Base-by-base conservation (phyloP, 2,329 filamentous ascomycete species). In the Colletotrichum navitas region DNA sequence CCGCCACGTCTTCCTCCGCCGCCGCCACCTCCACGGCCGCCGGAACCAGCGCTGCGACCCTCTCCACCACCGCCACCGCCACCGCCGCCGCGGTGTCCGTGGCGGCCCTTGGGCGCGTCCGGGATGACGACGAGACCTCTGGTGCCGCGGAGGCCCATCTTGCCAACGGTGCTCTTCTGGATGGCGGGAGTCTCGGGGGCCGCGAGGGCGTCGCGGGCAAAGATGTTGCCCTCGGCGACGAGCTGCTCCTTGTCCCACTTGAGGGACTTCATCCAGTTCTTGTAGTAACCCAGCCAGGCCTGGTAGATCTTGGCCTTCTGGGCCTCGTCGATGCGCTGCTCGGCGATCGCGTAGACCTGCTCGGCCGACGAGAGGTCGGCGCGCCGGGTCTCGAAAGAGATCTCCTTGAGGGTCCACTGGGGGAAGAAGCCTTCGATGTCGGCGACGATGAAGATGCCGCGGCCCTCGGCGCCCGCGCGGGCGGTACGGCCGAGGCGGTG, bases 401-500 rank as follows among this genome's bases (percentile, higher is more conserved):
- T 88, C 36, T 87, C 85, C 74, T 85, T 86, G 39, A 88, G 80
- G 4, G 86, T 84, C 76, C 81, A 86, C 47, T 81, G 80, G 0
- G 85, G 80, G 77, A 90, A 89, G 73, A 81, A 81, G 0, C 80
- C 74, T 76, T 93, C 90, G 2, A 81, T 78, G 3, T 85, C 79
- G 41, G 86, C 82, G 34, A 91, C 78, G 61, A 93, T 81, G 41
- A 92, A 82, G 78, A 90, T 88, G 47, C 90, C 91, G 59, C 89
- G 86, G 55, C 91, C 90, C 41, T 87, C 85, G 64, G 90, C 90
- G 59, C 88, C 87, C n/a, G 89, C 89, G 66, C 91, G 89, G 6
- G 87, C 90, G 2, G 91, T 92, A 58, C 90, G 89, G 64, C 91
- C 90, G 16, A 92, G 84, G 52, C 90, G 89, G 78, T 92, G 91